phyloP scores from a whole-genome alignment of 352 stramenopile species.

The Paralagenidium karlingii region DNA sequence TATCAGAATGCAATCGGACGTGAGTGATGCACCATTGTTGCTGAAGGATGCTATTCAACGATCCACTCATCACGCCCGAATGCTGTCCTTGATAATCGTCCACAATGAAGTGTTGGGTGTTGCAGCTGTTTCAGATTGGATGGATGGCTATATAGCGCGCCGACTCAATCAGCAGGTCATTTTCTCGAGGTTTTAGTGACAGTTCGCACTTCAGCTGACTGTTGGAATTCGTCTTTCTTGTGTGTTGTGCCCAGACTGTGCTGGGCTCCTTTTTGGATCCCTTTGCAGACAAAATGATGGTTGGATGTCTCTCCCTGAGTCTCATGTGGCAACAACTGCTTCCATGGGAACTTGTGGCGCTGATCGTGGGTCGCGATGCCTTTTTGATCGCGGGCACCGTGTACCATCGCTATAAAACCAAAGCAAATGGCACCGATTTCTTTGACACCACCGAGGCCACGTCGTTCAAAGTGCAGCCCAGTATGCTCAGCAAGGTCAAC shows the following conservation, averaged over 20 bases:
- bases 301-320: conserved; percentile 60
- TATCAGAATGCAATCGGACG: conserved; percentile 49
- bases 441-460: conserved; percentile 59
- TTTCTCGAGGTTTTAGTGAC: not conserved
- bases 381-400: conserved; percentile 67
- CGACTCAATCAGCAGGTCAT: conserved; percentile 53
- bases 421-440: conserved; percentile 47
- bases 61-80: not conserved
- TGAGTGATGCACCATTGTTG: conserved; percentile 11
- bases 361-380: conserved; percentile 64
- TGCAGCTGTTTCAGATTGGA: conserved; percentile 62
- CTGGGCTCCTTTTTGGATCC: conserved; percentile 73
- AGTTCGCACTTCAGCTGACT: not conserved
- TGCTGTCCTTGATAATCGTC: not conserved
- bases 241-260: conserved; percentile 26
- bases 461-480: conserved; percentile 61
- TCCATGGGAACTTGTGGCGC: conserved; percentile 35
- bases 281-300: conserved; percentile 71
- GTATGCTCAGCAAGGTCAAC: conserved; percentile 67
- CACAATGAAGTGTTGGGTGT: conserved; percentile 40
- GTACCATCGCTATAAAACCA: conserved; percentile 64
- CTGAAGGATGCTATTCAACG: not conserved
- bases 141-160: conserved; percentile 71
- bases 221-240: not conserved
- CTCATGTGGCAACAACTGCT: conserved; percentile 58